Base-by-base conservation (phyloP, 2,329 filamentous ascomycete genomes). In the Lithohypha guttulata region DNA sequence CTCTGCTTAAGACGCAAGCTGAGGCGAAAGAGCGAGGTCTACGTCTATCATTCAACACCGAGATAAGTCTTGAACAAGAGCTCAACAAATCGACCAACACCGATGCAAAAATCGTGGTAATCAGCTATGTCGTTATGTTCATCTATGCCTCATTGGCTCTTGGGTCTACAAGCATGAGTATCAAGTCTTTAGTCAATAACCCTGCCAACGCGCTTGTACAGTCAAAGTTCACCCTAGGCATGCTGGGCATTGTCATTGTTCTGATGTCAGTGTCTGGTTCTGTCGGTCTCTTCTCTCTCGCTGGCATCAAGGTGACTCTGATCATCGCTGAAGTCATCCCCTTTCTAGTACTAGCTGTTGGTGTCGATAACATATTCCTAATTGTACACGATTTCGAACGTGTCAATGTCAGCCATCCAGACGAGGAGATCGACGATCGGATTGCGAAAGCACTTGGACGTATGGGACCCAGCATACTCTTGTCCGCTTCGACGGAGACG, bases 71-170 rank as follows among this genome's bases (percentile, higher is more conserved):
- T 45, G 89, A 96, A 58, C 75, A 95, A 57, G 91, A 98, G 56
- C 70, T 98, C 42, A 98, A 95, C 67, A 94, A 96, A 63, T 93
- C 86, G 25, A 95, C 86, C 34, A 98, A 98, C 60, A 96, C 91
- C 0, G 91, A 98, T 59, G 93, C 89, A 30, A 95, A 89, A 59
- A 98, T 98, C 53, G 78, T 98, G 17, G 77, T 89, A 39, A 81
- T 98, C 61, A 96, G 89, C 69, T 98, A 98, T 63, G 72, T 96
- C 47, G 84, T 95, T 65, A 98, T 98, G 91, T 98, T 98, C 61
- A 64, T 98, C 46, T 98, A 98, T 56, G 91, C 87, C 3, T 96
- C 89, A 4, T 64, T 98, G 38, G 87, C 91, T 1, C 70, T 98
- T 0, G 91, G 91, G 1, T 94, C 87, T 1, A 91, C 84, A 0